Evolutionary conservation across 2,329 filamentous ascomycete genomes (phyloP), one percentile per base, ranked within the genome.

Genomic region (Colletotrichum limetticola): DNA sequence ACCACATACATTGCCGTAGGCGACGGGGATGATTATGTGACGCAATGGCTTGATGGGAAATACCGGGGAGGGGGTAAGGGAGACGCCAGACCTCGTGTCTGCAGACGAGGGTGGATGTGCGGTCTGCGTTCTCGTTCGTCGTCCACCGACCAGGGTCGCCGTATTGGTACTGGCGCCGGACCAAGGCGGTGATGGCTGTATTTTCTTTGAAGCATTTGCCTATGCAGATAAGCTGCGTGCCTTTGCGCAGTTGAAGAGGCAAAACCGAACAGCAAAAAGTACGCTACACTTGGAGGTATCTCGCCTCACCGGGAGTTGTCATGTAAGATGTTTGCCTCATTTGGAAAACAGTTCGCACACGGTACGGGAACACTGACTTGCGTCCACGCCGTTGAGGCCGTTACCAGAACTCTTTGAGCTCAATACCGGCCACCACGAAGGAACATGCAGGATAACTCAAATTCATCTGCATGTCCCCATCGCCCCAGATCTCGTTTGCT

Each of bases 381-480:
- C 16, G 19, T 65, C 24, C 61, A 62, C 9, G 46, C 55, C 37
- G 58, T 63, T 28, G 55, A 68, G 30, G 19, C 52, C 37, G 37
- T 69, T 35, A 32, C 19, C 37, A 24, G 30, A 35, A 26, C 49
- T 19, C 35, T 16, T 24, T 28, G 46, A 52, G 7, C 16, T 19
- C 28, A 49, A 63, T 30, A 62, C 46, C 66, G n/a, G 35, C 56
- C 55, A 61, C 49, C 30, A 66, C 60, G 60, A 73, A 14, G n/a
- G 24, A 65, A 14, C 35, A 71, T 66, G 71, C 66, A 71, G 66
- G 4, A 58, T 35, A 73, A 73, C 71, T 73, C 71, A 73, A 71
- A 73, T 73, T 53, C 66, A 71, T 68, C 71, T 61, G 46, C 70
- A 72, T 65, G 66, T n/a, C 56, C 55, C 71, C 60, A 57, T 71